These are phyloP conservation scores for Ceratobasidium sp. DNA, from an alignment of 1,284 basidiomycete genomes.

Conservation along the genomic window DNA sequence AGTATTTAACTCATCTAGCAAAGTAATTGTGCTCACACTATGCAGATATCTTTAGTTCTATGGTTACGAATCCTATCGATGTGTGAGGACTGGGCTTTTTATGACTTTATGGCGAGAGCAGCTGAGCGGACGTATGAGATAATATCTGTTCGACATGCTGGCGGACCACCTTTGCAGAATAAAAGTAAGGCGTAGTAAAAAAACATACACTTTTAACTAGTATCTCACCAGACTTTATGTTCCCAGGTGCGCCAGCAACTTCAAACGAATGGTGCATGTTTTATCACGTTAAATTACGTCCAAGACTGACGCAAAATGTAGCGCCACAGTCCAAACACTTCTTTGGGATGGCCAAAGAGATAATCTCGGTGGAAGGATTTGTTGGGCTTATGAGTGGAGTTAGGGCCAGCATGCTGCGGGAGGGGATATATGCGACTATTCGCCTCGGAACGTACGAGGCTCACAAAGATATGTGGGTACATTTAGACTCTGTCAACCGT, in stretches of 20 bases:
- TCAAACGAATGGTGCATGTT: conserved; percentile 56
- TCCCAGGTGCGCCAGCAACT: conserved; percentile 60
- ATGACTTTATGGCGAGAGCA: not conserved
- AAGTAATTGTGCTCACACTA: not conserved
- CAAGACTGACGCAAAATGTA: conserved; percentile 49
- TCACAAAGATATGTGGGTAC: conserved; percentile 60
- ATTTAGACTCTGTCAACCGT: no score
- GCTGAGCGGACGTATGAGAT: conserved; percentile 30
- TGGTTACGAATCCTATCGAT: conserved; percentile 60
- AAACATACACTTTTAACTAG: not conserved
- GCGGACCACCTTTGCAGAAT: conserved; percentile 48
- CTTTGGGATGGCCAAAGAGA: conserved; percentile 59
- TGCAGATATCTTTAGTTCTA: conserved; percentile 60
- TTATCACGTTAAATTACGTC: conserved; percentile 10
- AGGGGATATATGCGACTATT: conserved; percentile 60
- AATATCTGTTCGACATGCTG: not conserved
- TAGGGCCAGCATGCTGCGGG: conserved; percentile 60
- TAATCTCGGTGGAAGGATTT: conserved; percentile 58
- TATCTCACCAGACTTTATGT: not conserved
- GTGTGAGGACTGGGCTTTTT: conserved; percentile 54
- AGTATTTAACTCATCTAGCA: conserved; percentile 5
- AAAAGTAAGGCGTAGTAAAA: conserved; percentile 52
- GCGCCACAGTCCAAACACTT: conserved; percentile 57
- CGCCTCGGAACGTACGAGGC: conserved; percentile 61
- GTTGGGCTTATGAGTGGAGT: conserved; percentile 59